These are phyloP conservation scores for Tetradesmus lagerheimii DNA, from an alignment of 139 green algal genomes.

Conservation along the genomic window DNA sequence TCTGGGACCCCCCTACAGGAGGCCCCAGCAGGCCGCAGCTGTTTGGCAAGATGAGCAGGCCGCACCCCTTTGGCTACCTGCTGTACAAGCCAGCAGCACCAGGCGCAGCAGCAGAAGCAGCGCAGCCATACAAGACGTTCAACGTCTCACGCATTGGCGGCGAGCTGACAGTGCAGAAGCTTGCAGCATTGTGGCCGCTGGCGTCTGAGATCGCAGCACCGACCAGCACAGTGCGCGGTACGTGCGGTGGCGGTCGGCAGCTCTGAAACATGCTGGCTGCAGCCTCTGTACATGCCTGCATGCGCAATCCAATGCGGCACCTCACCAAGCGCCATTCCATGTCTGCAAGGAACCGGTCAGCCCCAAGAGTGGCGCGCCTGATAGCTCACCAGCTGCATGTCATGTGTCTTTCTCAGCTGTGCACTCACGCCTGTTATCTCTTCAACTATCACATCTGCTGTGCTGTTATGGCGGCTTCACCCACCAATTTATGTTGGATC, in stretches of 20 bases:
- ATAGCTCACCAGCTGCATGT: too few relatives aligned
- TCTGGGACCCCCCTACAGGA: slow-evolving; percentile 25
- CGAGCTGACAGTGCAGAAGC: neutral
- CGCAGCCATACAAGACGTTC: slow-evolving; percentile 11
- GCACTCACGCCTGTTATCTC: neutral
- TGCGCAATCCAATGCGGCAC: too few relatives aligned
- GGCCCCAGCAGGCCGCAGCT: slow-evolving; percentile 19
- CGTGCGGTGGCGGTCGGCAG: neutral
- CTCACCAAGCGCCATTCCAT: too few relatives aligned
- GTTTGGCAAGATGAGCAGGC: slow-evolving; percentile 32
- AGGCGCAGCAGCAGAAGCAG: neutral
- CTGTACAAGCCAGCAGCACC: neutral
- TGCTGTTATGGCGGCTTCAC: too few relatives aligned
- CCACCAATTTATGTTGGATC: neutral
- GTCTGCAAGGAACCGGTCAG: too few relatives aligned
- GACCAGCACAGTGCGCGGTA: neutral
- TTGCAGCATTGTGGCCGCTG: neutral
- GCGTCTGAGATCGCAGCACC: neutral
- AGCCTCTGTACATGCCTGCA: neutral
- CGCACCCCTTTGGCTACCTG: slow-evolving; percentile 21
- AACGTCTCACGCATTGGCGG: neutral
- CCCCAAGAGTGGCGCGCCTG: neutral
- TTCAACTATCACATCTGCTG: neutral
- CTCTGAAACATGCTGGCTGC: neutral
- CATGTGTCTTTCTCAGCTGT: neutral